Conservation (phyloP, 164 flowering plant species). For the Malania oleifera region DNA sequence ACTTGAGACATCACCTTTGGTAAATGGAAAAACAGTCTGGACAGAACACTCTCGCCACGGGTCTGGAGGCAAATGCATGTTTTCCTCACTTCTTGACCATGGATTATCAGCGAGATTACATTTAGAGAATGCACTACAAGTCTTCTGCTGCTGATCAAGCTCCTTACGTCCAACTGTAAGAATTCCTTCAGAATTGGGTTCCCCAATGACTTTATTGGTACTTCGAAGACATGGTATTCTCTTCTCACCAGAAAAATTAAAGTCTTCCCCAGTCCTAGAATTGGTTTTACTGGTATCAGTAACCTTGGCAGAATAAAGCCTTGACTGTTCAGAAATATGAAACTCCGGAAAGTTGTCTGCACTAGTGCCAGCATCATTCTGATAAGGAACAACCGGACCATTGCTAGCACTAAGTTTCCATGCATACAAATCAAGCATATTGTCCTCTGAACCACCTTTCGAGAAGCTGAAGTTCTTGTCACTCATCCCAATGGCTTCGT, state of each 20-base stretch:
- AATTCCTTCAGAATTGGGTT: conserved; percentile 31
- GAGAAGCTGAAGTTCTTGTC: conserved; percentile 41
- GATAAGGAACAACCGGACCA: conserved; percentile 30
- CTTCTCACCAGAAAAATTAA: conserved; percentile 35
- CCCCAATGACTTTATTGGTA: conserved; percentile 38
- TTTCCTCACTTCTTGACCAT: conserved; percentile 33
- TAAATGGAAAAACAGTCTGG: conserved; percentile 67
- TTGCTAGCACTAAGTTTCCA: conserved; percentile 45
- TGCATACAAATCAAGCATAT: conserved; percentile 47
- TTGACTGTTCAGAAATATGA: conserved; percentile 31
- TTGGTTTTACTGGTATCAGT: conserved; percentile 21
- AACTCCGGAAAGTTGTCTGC: conserved; percentile 26
- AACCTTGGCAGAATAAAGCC: conserved; percentile 17
- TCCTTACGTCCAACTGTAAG: conserved; percentile 33
- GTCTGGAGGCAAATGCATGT: conserved; percentile 30
- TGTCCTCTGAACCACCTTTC: conserved; percentile 41
- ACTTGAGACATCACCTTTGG: conserved; percentile 38
- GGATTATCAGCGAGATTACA: conserved; percentile 31
- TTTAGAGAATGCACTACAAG: conserved; percentile 21
- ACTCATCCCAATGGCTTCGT: conserved; percentile 27
- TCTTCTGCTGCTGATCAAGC: conserved; percentile 25
- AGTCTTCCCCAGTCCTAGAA: conserved; percentile 34
- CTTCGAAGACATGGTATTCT: conserved; percentile 47
- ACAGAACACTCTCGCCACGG: conserved; percentile 67
- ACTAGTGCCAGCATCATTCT: conserved; percentile 22